phyloP scores from a whole-genome alignment of 148 eudicot species.

The Dysphania ambrosioides region DNA sequence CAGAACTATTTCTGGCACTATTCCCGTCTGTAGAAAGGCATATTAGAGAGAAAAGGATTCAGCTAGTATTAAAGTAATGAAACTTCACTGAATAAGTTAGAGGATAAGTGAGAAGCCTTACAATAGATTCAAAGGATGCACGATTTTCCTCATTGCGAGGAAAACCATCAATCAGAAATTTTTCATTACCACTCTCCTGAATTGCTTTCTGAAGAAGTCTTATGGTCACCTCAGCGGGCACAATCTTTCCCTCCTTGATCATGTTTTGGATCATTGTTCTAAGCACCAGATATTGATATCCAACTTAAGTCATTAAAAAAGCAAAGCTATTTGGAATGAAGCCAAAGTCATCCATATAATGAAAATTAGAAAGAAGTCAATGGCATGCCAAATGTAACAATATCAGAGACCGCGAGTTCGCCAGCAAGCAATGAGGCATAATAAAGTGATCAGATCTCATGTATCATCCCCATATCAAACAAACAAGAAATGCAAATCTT shows the following conservation, averaged over 20 bases:
- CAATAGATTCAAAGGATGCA: conserved; percentile 76
- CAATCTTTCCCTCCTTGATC: conserved; percentile 89
- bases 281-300: conserved; percentile 4
- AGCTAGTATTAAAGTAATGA: background rate
- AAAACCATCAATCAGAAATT: conserved; percentile 85
- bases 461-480: no score
- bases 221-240: conserved; percentile 82
- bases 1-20: conserved; percentile 64
- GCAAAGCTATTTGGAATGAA: no score
- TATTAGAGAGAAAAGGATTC: conserved; percentile 16
- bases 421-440: no score
- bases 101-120: conserved; percentile 33
- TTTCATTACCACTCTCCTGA: conserved; percentile 54
- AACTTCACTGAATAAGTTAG: background rate
- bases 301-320: background rate
- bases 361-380: no score
- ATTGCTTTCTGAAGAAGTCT: conserved; percentile 78
- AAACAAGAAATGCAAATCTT: no score
- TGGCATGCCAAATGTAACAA: no score
- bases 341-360: no score
- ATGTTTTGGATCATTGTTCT: conserved; percentile 89
- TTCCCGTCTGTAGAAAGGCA: conserved; percentile 56
- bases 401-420: no score
- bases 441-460: no score
- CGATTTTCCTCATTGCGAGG: conserved; percentile 93